Evolutionary conservation across 2,329 filamentous ascomycete species (phyloP), one percentile per base, ranked within the genome.

Genomic region (Claviceps paspali): DNA sequence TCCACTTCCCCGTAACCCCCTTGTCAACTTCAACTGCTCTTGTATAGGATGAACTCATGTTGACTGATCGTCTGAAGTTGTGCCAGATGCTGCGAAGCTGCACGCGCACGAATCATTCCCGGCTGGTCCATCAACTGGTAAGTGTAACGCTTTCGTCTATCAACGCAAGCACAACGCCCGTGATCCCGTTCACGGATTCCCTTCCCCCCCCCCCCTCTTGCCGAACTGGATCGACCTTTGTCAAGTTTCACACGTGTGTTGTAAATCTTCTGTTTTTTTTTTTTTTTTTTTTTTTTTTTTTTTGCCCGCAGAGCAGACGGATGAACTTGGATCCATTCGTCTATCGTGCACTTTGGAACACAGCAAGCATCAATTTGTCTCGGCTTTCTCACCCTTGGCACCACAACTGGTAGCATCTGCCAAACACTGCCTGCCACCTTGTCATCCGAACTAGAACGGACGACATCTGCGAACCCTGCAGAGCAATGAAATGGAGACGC

Each of bases 211-310:
- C n/a, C 9, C 22, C 5, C 36, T 10, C 9, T 29, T 7, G 6
- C 31, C 10, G 29, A 11, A n/a, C 4, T 21, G 4, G 17, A 5
- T 10, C n/a, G 28, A 24, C 21, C 14, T 24, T 12, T 14, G 22
- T 30, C 10, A 34, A 34, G 31, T 38, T 33, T 29, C 36, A 34
- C 19, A 29, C 19, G 23, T 19, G 31, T 17, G 27, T 19, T 29
- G n/a, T 19, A 29, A 33, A 23, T 12, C 17, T 29, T 23, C 7
- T 38, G 18, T n/a, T n/a, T n/a, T n/a, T n/a, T n/a, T n/a, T n/a
- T n/a, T n/a, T n/a, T n/a, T n/a, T n/a, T n/a, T n/a, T n/a, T n/a
- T n/a, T n/a, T n/a, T n/a, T n/a, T n/a, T n/a, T n/a, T n/a, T n/a
- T 9, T 29, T 33, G 10, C 2, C 6, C 31, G 35, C 19, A 26